Conservation (phyloP, 2,329 filamentous ascomycete genomes). For the Fragosphaeria purpurea region DNA sequence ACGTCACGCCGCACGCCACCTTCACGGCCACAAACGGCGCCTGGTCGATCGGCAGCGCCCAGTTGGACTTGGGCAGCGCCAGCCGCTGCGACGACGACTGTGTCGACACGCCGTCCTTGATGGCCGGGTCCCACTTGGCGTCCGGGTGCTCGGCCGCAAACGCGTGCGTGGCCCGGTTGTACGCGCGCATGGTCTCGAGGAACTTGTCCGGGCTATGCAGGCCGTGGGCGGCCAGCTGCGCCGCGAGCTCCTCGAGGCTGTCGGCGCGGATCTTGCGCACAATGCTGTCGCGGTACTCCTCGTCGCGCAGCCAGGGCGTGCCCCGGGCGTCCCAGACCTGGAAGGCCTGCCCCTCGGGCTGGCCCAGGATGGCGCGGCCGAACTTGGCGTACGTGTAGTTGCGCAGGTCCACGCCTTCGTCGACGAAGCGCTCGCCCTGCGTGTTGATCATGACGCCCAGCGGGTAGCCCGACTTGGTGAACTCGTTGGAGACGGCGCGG, state of each 20-base stretch:
- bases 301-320: slow-evolving; percentile 42
- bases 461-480: slow-evolving; percentile 60
- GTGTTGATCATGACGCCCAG: slow-evolving; percentile 55
- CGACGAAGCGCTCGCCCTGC: slow-evolving; percentile 50
- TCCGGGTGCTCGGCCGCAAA: slow-evolving; percentile 34
- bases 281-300: slow-evolving; percentile 52
- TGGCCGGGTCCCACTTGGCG: slow-evolving; percentile 45
- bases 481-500: slow-evolving; percentile 52
- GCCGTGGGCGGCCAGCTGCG: slow-evolving; percentile 35
- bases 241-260: slow-evolving; percentile 45
- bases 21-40: slow-evolving; percentile 53
- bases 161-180: slow-evolving; percentile 46
- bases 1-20: slow-evolving; percentile 56
- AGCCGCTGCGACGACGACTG: slow-evolving; percentile 36
- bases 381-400: slow-evolving; percentile 62
- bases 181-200: slow-evolving; percentile 40
- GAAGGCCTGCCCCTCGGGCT: slow-evolving; percentile 49
- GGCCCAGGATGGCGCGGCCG: slow-evolving; percentile 49
- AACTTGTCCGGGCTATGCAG: slow-evolving; percentile 37
- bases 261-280: slow-evolving; percentile 41
- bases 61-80: slow-evolving; percentile 51
- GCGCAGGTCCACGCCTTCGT: slow-evolving; percentile 54
- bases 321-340: slow-evolving; percentile 52
- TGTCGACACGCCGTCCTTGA: slow-evolving; percentile 53
- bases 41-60: slow-evolving; percentile 49